phyloP scores from a whole-genome alignment of 495 filamentous ascomycete genomes.

The Beverwykella pulmonaria region DNA sequence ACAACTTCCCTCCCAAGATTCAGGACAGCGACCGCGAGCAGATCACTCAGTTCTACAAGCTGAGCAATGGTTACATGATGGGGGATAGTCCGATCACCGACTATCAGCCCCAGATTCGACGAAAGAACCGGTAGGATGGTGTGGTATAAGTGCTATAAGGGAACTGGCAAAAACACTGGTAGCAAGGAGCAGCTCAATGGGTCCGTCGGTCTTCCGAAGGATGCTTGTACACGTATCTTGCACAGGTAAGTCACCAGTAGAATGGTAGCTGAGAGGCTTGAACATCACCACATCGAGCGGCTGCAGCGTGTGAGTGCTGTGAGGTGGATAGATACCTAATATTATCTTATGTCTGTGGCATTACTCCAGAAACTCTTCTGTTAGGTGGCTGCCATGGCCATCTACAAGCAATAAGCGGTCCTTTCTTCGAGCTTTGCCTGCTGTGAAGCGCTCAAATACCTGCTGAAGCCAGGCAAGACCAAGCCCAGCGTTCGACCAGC shows the following conservation, averaged over 20 bases:
- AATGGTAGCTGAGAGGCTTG: constrained; percentile 14
- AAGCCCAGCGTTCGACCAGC: constrained; percentile 30
- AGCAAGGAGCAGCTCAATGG: constrained; percentile 5
- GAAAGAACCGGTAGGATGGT: constrained; percentile 4
- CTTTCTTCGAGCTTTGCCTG: constrained; percentile 16
- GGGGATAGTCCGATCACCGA: constrained; percentile 7
- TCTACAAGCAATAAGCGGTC: constrained; percentile 29
- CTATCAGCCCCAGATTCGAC: constrained; percentile 7
- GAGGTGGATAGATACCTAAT: constrained; percentile 20
- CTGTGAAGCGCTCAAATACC: constrained; percentile 30
- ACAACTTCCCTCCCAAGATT: constrained; percentile 5
- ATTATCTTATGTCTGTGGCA: constrained; percentile 19
- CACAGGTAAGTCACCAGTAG: constrained; percentile 11
- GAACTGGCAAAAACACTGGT: constrained; percentile 3
- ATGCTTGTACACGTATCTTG: constrained; percentile 11
- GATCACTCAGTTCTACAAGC: constrained; percentile 8
- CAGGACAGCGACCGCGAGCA: constrained; percentile 7
- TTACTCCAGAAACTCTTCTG: constrained; percentile 24
- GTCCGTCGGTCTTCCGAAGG: constrained; percentile 6
- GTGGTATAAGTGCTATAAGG: constrained; percentile 7
- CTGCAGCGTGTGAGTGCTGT: constrained; percentile 34
- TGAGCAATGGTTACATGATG: constrained; percentile 8
- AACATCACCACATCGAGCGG: constrained; percentile 30
- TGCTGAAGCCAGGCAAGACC: constrained; percentile 30
- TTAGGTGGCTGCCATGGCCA: constrained; percentile 31